Base-by-base conservation (phyloP, 2,329 filamentous ascomycete species). In the Ceratocystis smalleyi region DNA sequence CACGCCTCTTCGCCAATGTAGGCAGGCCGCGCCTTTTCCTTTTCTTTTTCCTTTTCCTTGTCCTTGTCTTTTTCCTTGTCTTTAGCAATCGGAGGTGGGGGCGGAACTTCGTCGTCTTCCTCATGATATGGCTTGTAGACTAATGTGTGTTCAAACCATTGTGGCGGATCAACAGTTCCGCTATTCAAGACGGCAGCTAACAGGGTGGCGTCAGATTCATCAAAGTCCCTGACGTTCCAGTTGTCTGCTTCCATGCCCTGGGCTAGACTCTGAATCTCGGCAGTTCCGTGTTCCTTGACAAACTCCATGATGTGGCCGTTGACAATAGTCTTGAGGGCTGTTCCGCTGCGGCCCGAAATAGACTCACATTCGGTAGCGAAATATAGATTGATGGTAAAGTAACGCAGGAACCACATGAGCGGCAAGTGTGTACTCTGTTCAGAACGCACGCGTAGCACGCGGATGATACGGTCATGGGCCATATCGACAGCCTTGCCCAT, bases 341-440 rank as follows among this genome's bases (percentile, higher is more conserved):
- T 86, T 7, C 89, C 88, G 66, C 88, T 88, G 65, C 88, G 82
- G 0, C 89, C 89, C 24, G 88, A 92, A 22, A 94, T 85, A 17
- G 88, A 86, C 73, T 95, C 89, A 70, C 89, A 94, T 72, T 95
- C 89, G 67, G 91, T 90, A 59, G 88, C 87, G 73, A 95, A 94
- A 64, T 90, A 82, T 6, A 90, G 78, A 70, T 92, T 94, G 43
- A 95, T 79, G 0, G 83, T 89, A 69, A 92, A 91, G 73, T 94
- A 94, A 45, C 89, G 83, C 54, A 94, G 75, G 73, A 95, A 95
- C 69, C 83, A 80, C 59, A 83, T 77, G 1, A 89, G 78, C 0
- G 86, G 81, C 8, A 92, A 76, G 32, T 82, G 81, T 1, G 83
- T 81, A 57, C 84, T 87, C 71, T 91, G 86, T 68, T 91, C 88